Conservation (phyloP, 495 filamentous ascomycete genomes). For the Trichoderma virens region DNA sequence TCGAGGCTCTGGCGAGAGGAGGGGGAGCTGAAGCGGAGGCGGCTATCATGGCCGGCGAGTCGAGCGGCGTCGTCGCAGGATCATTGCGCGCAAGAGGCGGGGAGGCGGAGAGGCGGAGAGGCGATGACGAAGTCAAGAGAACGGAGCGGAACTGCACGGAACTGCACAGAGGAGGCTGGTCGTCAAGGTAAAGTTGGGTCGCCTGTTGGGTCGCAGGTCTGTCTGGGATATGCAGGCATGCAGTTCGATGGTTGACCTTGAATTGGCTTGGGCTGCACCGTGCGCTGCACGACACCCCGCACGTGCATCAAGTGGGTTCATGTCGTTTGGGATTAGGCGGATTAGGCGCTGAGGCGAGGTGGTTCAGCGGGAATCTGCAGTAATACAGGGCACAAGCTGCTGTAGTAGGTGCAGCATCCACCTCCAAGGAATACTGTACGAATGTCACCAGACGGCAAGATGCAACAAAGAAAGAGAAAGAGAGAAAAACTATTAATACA, state of each 20-base stretch:
- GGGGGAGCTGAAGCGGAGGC: constrained; percentile 14
- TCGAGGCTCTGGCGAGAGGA: constrained; percentile 6
- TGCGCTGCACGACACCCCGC: background rate
- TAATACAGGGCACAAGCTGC: no score
- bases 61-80: background rate
- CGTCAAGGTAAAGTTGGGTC: background rate
- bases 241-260: background rate
- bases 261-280: background rate
- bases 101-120: no score
- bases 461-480: no score
- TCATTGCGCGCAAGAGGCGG: background rate
- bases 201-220: constrained; percentile 4
- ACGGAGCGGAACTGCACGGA: no score
- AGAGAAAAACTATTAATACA: no score
- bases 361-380: no score
- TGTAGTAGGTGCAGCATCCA: no score
- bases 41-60: constrained; percentile 16
- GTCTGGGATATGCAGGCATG: background rate
- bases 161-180: background rate
- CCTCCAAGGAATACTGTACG: no score
- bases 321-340: background rate
- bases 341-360: background rate
- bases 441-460: no score
- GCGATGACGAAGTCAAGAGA: no score
- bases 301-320: background rate